Evolutionary conservation across 441 rosid genomes (phyloP).

Genomic region (Aleurites moluccanus): DNA sequence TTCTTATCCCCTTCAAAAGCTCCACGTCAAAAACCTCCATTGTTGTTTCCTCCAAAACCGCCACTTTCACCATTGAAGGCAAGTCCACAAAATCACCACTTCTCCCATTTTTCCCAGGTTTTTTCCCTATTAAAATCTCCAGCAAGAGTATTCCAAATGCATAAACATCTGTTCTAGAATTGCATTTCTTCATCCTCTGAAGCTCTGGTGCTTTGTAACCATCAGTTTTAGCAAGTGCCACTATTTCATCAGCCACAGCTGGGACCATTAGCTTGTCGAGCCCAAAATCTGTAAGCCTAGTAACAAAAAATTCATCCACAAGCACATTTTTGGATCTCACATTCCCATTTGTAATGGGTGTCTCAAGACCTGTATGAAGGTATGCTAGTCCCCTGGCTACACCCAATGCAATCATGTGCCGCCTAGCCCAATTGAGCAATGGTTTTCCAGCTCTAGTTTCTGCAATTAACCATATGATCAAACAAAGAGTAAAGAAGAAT

Average conservation of each 20-base stretch:
- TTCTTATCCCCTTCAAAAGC: conserved; percentile 76
- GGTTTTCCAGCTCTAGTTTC: conserved; percentile 80
- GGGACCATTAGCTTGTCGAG: conserved; percentile 94
- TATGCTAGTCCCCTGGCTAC: conserved; percentile 86
- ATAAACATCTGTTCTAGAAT: conserved; percentile 88
- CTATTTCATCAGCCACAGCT: conserved; percentile 88
- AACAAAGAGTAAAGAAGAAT: conserved; percentile 7
- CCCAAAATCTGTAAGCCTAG: conserved; percentile 85
- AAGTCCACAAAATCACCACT: conserved; percentile 63
- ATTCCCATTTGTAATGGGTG: conserved; percentile 82
- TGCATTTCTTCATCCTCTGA: conserved; percentile 94
- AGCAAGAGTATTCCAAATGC: conserved; percentile 89
- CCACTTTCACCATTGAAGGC: conserved; percentile 88
- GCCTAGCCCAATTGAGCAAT: conserved; percentile 80
- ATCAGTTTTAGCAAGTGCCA: conserved; percentile 73
- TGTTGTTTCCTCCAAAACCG: conserved; percentile 91
- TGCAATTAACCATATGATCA: conserved; percentile 32
- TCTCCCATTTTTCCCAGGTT: conserved; percentile 76
- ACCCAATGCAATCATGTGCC: conserved; percentile 90
- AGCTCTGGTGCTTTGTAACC: conserved; percentile 98
- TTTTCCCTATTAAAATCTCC: conserved; percentile 90
- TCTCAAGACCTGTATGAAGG: conserved; percentile 79
- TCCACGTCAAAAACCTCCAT: conserved; percentile 92
- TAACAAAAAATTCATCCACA: conserved; percentile 80
- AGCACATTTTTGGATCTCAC: conserved; percentile 88